phyloP scores from a whole-genome alignment of 768 basidiomycete species.

The Pleurotus giganteus region DNA sequence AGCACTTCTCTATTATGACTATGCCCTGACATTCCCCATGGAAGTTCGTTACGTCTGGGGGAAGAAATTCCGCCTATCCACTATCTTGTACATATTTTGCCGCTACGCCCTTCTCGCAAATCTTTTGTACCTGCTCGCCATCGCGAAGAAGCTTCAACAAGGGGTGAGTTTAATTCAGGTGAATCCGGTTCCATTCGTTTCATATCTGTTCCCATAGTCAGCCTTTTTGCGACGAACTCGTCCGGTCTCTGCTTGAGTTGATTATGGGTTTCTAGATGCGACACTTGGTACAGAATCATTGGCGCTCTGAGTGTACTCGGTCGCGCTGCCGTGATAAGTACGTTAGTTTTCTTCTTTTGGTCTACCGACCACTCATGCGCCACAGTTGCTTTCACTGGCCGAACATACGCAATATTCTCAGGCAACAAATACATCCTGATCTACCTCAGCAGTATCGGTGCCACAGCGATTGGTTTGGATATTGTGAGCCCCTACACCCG shows the following conservation, averaged over 20 bases:
- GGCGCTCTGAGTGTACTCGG: conserved; percentile 28
- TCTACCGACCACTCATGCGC: not conserved
- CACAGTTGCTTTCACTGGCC: conserved; percentile 9
- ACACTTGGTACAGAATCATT: conserved; percentile 24
- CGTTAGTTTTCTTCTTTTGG: not conserved
- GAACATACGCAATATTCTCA: conserved; percentile 26
- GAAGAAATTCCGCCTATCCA: conserved; percentile 23
- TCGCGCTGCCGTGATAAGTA: conserved; percentile 25
- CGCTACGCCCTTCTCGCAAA: conserved; percentile 34
- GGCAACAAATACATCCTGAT: conserved; percentile 17
- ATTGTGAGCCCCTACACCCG: conserved; percentile 16
- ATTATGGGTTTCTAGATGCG: conserved; percentile 18
- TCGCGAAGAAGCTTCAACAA: conserved; percentile 17
- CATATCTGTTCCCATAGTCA: not conserved
- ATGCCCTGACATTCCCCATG: conserved; percentile 26
- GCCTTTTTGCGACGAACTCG: not conserved
- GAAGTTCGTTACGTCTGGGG: conserved; percentile 32
- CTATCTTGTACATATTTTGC: conserved; percentile 28
- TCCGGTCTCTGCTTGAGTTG: not conserved
- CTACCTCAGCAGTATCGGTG: conserved; percentile 21
- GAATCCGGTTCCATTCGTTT: not conserved
- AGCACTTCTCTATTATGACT: conserved; percentile 32
- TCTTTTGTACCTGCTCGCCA: conserved; percentile 28
- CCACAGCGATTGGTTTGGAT: conserved; percentile 21
- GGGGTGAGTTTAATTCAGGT: conserved; percentile 13